Base-by-base conservation (phyloP, 805 yeast genomes). In the Zygosaccharomyces bailii region DNA sequence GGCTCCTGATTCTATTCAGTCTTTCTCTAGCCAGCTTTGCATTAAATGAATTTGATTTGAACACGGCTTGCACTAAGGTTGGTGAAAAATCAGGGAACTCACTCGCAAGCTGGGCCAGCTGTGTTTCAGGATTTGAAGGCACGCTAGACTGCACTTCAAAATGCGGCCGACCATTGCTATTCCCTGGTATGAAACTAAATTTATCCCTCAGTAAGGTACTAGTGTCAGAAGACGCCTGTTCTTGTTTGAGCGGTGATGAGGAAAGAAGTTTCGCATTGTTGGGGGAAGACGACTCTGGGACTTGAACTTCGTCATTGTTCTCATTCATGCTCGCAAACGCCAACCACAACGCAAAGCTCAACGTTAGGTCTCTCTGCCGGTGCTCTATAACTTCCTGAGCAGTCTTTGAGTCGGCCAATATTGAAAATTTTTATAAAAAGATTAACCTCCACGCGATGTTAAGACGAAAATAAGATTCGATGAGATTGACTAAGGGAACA, bases 281-380 rank as follows among this genome's bases (percentile, higher is more conserved):
- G 11, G 62, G 54, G 8, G 76, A 78, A 1, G 80, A 75, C 1
- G 80, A 74, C 44, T 69, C 74, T 2, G 77, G 79, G 4, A 76
- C 78, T 49, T 76, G 79, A 2, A 77, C 62, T n/a, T 57, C 61
- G 39, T 59, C 54, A 20, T 45, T 42, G 32, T 33, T 37, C 23
- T 37, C 40, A 37, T 30, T 37, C 40, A 34, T 46, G 16, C 19
- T 66, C 2, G 42, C 35, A 46, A 33, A 44, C 46, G 29, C 44
- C 32, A 45, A 46, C 45, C 13, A 13, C 42, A 31, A 25, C 16
- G 24, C 29, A 4, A 16, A 29, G 33, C 32, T 43, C 8, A 16
- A n/a, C 11, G 32, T 21, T 16, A 6, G 14, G 23, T 20, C 38
- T 34, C 38, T 16, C 25, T 27, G 31, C 14, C 25, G 8, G 25